Conservation (phyloP, 140 eudicot species). For the Cichorium intybus region DNA sequence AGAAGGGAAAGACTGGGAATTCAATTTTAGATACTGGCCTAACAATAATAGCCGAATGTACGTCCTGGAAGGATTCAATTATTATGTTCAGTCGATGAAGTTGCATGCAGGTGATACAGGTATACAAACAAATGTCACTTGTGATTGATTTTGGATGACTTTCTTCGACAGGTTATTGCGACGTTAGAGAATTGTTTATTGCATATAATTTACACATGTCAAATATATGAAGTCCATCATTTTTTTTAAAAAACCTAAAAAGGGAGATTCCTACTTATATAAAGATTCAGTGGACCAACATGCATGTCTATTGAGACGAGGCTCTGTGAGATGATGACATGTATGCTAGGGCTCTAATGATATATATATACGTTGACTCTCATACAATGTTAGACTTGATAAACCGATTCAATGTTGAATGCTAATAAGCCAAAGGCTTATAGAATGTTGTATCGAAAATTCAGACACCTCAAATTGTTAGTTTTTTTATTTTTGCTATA, state of each 20-base stretch:
- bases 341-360: no score
- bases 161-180: neutral
- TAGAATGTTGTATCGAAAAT: neutral
- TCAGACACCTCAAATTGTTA: no score
- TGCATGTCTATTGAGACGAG: no score
- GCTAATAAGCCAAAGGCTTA: neutral
- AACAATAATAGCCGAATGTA: conserved; percentile 69
- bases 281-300: no score
- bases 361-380: no score
- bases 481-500: no score
- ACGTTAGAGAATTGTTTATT: neutral
- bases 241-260: no score
- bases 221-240: neutral
- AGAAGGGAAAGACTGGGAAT: conserved; percentile 54
- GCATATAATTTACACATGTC: neutral
- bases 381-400: neutral
- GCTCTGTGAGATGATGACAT: neutral
- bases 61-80: conserved; percentile 65
- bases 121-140: conserved; percentile 22
- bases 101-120: conserved; percentile 67
- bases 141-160: neutral
- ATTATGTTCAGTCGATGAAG: conserved; percentile 46
- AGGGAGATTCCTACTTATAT: no score
- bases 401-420: neutral
- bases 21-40: conserved; percentile 62